Conservation (phyloP, 345 rosid species). For the Camelina hispida region DNA sequence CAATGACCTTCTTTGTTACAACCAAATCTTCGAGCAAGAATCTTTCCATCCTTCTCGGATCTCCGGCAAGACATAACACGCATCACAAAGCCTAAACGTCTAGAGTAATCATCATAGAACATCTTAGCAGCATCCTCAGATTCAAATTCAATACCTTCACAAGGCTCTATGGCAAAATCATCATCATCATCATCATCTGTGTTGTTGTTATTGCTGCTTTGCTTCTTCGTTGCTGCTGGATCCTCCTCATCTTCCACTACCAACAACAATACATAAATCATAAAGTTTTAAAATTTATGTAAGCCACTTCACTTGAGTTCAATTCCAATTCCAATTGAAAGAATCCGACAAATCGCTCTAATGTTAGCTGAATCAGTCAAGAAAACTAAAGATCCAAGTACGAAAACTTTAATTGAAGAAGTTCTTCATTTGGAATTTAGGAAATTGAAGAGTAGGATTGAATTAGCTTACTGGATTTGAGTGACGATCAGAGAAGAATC, state of each 20-base stretch:
- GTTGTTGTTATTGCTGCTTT: neutral
- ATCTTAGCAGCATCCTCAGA: constrained; percentile 89
- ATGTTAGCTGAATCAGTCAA: too few relatives aligned
- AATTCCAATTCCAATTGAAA: too few relatives aligned
- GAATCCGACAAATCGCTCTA: too few relatives aligned
- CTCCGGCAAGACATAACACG: constrained; percentile 96
- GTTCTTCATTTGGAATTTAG: too few relatives aligned
- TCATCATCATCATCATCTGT: constrained; percentile 31
- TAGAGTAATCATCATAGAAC: constrained; percentile 85
- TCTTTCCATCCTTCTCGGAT: constrained; percentile 89
- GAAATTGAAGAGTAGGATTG: too few relatives aligned
- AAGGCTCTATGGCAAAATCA: constrained; percentile 60
- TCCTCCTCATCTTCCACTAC: constrained; percentile 56
- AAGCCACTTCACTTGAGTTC: too few relatives aligned
- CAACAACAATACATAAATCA: too few relatives aligned
- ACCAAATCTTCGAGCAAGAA: constrained; percentile 87
- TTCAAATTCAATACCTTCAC: constrained; percentile 83
- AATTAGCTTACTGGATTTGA: too few relatives aligned
- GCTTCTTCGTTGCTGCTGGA: neutral
- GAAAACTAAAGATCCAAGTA: too few relatives aligned
- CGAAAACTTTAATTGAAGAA: too few relatives aligned
- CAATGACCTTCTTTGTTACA: constrained; percentile 94
- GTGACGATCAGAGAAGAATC: too few relatives aligned
- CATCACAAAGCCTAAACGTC: constrained; percentile 82
- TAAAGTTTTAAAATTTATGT: too few relatives aligned